Percentiles rank a stretch among this genome's conserved stretches.
phyloP scores from a whole-genome alignment of 202 grass and related monocot species.

The Zizania palustris region DNA sequence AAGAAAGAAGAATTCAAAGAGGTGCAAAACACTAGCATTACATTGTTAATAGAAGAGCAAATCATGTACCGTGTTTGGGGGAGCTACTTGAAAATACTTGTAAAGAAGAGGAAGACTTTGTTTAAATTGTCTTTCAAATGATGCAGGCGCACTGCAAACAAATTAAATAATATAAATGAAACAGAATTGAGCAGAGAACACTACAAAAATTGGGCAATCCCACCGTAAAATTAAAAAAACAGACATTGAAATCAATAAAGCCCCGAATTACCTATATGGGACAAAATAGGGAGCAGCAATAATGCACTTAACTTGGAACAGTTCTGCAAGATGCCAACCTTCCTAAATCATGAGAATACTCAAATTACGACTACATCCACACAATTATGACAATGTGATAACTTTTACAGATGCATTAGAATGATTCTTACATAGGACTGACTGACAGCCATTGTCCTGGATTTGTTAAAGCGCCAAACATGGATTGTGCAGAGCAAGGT shows the following conservation, averaged over 20 bases:
- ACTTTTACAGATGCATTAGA: conserved; percentile 20
- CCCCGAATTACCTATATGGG: conserved; percentile 75
- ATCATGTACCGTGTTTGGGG: conserved; percentile 48
- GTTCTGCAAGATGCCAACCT: conserved; percentile 95
- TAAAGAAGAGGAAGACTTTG: conserved; percentile 65
- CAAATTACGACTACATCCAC: background rate
- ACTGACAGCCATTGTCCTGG: background rate
- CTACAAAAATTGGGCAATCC: conserved; percentile 12
- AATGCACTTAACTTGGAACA: conserved; percentile 80
- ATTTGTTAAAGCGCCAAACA: background rate
- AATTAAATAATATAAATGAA: conserved; percentile 18
- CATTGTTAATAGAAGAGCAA: background rate
- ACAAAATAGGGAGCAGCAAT: conserved; percentile 84
- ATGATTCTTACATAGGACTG: background rate
- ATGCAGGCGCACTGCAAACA: conserved; percentile 72
- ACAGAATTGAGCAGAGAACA: conserved; percentile 5
- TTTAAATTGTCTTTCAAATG: conserved; percentile 75
- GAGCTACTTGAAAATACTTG: conserved; percentile 86
- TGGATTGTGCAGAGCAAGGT: background rate
- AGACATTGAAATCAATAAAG: conserved; percentile 17
- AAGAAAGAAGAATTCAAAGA: conserved; percentile 1
- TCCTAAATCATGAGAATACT: conserved; percentile 63
- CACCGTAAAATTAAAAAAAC: conserved; percentile 7
- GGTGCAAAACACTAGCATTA: background rate
- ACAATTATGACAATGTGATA: background rate